Evolutionary conservation across 2,329 filamentous ascomycete genomes (phyloP), one percentile per base, ranked within the genome.

Genomic region (Neurospora crassa): DNA sequence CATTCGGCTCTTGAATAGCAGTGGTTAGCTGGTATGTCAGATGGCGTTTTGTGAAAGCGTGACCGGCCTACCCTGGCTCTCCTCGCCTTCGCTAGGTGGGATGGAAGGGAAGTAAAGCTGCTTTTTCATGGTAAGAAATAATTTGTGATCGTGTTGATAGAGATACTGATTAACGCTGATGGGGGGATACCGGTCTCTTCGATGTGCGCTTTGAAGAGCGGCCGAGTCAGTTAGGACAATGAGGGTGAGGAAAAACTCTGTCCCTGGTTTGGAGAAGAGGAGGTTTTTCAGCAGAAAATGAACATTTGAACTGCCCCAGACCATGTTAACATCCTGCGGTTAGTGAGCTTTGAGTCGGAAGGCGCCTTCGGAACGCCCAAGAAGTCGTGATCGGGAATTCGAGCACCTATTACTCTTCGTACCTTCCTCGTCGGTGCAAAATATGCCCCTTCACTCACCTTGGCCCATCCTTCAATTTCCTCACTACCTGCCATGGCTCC

Each of bases 211-310:
- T 24, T 4, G 1, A 5, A 10, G 14, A 34, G 47, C 5, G 47
- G 3, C 14, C 14, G 14, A 34, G 6, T 5, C 2, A 6, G 47
- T 29, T 18, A 53, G 24, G 14, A 18, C 34, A 6, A 18, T 10
- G 7, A 34, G 7, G 8, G 0, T 4, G 4, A 6, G 20, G 5
- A 14, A 34, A 5, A 12, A 34, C 0, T 0, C 14, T 0, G 12
- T 5, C 18, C 24, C 34, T 18, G 6, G 1, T 11, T 8, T 29
- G 6, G 12, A 29, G 12, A 59, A 16, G 2, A 29, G 20, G 5
- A 59, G 20, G 0, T 53, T 7, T 20, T 24, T 7, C 20, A 0
- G 5, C 11, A 53, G 4, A 45, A 6, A 10, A 0, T 12, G 5
- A 11, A 45, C 4, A 5, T 45, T 14, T 53, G 1, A 2, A 53